Base-by-base conservation (phyloP, 2,329 filamentous ascomycete genomes). In the Parastagonospora avenae region DNA sequence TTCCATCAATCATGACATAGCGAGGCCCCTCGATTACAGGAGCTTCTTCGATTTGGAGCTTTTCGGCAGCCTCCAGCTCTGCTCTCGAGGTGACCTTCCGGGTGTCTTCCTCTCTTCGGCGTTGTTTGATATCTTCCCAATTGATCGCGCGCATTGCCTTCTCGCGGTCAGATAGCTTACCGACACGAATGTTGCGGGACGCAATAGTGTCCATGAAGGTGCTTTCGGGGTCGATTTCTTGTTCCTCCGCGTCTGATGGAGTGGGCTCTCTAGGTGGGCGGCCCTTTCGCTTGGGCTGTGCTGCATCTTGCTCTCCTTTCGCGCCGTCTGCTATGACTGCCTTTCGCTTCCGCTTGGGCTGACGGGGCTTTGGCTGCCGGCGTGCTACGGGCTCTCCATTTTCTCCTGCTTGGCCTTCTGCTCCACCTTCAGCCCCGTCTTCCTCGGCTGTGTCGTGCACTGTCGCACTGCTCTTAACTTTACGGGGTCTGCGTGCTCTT, bases 171-270 rank as follows among this genome's bases (percentile, higher is more conserved):
- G 91, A 92, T 52, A 88, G 86, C 69, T 89, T 90, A 50, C 90
- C 90, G 48, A 88, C 87, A 16, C 89, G 76, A 19, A 71, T 64
- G 33, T 69, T 64, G 15, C 91, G 88, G 54, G 82, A 84, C 42
- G 85, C 89, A 2, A 94, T 74, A 50, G 91, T 88, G 37, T 81
- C 82, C 85, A 94, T 91, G 46, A 85, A 90, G 24, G 89, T 81
- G 3, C 80, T 82, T 19, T 82, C 81, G 16, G 84, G 78, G 64
- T 92, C 87, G 47, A 93, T 86, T 63, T 63, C 52, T 42, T 65
- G 74, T 40, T 73, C 57, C 56, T 74, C 71, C 7, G 72, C 68
- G 45, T 55, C 82, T 8, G 66, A 58, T 12, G 68, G 72, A 7
- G 72, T 73, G 12, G 57, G 47, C 42, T 66, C 63, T 36, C 70